Percentiles rank a stretch among this genome's conserved stretches.
phyloP scores from a whole-genome alignment of 2,329 filamentous ascomycete species.

The Diplodia corticola region DNA sequence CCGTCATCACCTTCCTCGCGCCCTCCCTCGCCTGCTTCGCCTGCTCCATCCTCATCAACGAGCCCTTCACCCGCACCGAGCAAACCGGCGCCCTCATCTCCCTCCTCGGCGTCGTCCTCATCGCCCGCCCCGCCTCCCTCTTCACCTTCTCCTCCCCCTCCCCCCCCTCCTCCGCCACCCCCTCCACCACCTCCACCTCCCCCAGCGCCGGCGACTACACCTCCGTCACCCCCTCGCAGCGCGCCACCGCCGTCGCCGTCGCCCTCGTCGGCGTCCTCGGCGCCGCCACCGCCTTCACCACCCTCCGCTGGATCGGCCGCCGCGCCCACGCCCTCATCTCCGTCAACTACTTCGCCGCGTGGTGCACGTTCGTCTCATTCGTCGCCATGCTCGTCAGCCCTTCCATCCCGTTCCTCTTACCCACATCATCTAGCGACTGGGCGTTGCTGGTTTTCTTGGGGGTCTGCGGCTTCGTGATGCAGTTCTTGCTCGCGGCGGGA shows the following conservation, averaged over 20 bases:
- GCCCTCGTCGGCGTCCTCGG: conserved; percentile 78
- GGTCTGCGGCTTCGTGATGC: conserved; percentile 75
- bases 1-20: conserved; percentile 83
- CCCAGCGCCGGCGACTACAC: conserved; percentile 40
- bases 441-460: conserved; percentile 67
- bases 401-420: conserved; percentile 61
- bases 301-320: conserved; percentile 76
- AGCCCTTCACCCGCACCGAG: conserved; percentile 76
- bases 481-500: conserved; percentile 80
- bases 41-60: conserved; percentile 72
- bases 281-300: conserved; percentile 70
- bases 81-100: conserved; percentile 75
- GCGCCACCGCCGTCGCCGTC: conserved; percentile 67
- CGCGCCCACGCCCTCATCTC: conserved; percentile 79
- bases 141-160: conserved; percentile 44
- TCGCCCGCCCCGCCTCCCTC: conserved; percentile 68
- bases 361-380: conserved; percentile 67
- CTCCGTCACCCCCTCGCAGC: conserved; percentile 60
- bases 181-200: conserved; percentile 31
- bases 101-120: conserved; percentile 76
- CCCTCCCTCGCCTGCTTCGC: conserved; percentile 78
- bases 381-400: conserved; percentile 61
- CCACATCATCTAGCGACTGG: conserved; percentile 61
- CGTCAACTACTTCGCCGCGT: conserved; percentile 78
- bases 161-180: conserved; percentile 35